Evolutionary conservation across 306 rosid genomes (phyloP), one percentile per base, ranked within the genome.

Genomic region (Dryas alaskensis): DNA sequence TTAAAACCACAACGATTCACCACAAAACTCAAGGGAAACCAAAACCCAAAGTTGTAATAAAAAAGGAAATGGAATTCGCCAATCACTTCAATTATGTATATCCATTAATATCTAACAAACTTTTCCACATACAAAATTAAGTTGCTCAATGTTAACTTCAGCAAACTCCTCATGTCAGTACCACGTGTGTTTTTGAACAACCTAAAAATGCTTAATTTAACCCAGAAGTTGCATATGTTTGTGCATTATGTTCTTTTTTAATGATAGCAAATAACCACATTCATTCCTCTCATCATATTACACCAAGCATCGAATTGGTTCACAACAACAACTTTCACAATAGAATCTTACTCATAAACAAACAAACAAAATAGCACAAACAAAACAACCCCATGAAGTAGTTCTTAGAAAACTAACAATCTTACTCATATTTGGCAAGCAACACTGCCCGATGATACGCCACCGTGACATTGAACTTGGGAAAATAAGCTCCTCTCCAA

Each of bases 401-500:
- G 13, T 60, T 11, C 2, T 10, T 12, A 44, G n/a, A 53, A 65
- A 58, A 22, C 17, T 2, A 61, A 44, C 16, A 81, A 75, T 3
- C 85, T 77, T 85, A 93, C 98, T 86, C 63, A 78, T 91, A 84
- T 81, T 78, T 88, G 72, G 98, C 74, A 50, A 91, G 94, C 83
- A 93, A 81, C 67, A 93, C 98, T 0, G 97, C 92, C 14, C 98
- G 97, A 78, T 91, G 97, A 80, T 93, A 93, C 17, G 81, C 90
- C 12, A 93, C 90, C 0, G 94, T 93, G 17, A 89, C 91, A 79
- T 91, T 93, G 60, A 84, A 89, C 66, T 73, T 89, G 6, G 98
- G 97, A 67, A 93, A 93, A 85, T 89, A 88, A 58, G 92, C 96
- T 54, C 98, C 96, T 51, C 83, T 93, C 98, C 91, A 93, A 85